Conservation (phyloP, 108 stramenopile species). For the Halocafeteria seosinensis region DNA sequence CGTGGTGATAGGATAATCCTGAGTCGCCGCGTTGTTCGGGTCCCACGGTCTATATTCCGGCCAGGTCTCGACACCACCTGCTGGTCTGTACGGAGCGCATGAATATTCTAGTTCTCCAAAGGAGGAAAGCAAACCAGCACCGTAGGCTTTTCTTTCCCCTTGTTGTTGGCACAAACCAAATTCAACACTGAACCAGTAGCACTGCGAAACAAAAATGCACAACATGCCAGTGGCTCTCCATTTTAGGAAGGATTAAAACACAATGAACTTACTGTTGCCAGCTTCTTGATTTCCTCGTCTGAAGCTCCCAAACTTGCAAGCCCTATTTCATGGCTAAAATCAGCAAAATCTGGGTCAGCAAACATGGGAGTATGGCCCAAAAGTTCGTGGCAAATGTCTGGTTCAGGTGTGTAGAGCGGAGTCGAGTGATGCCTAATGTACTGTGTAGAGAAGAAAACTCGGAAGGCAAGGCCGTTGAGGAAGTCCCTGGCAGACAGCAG, state of each 20-base stretch:
- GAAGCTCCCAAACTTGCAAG: constrained; percentile 74
- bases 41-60: constrained; percentile 74
- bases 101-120: constrained; percentile 89
- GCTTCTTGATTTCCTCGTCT: constrained; percentile 61
- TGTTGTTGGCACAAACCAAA: constrained; percentile 63
- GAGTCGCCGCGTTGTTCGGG: constrained; percentile 58
- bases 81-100: constrained; percentile 39
- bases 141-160: constrained; percentile 69
- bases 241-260: background rate
- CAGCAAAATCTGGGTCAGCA: constrained; percentile 82
- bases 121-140: constrained; percentile 76
- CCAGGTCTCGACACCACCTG: constrained; percentile 15
- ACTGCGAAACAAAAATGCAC: too few relatives aligned
- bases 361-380: constrained; percentile 90
- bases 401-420: constrained; percentile 77
- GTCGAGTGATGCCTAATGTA: constrained; percentile 74
- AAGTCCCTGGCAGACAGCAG: constrained; percentile 82
- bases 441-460: constrained; percentile 79
- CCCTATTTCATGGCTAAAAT: constrained; percentile 85
- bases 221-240: constrained; percentile 30
- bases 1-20: constrained; percentile 80
- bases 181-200: constrained; percentile 89
- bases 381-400: constrained; percentile 83
- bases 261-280: too few relatives aligned
- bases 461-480: constrained; percentile 78